Conservation (phyloP, 495 filamentous ascomycete species). For the Daldinia grandis region DNA sequence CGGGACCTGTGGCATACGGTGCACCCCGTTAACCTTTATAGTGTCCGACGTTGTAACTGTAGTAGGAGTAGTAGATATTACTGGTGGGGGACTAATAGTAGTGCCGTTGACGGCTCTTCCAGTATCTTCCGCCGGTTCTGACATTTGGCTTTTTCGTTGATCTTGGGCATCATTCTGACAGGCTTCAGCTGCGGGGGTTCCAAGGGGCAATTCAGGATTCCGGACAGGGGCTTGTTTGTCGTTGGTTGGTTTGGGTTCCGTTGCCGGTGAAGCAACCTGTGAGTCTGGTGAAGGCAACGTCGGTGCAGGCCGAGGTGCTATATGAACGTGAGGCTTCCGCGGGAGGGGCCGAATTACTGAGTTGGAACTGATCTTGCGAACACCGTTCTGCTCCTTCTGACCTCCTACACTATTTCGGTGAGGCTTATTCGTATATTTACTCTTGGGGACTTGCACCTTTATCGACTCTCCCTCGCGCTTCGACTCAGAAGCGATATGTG, state of each 20-base stretch:
- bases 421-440: background rate
- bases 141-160: background rate
- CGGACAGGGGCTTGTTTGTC: background rate
- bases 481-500: background rate
- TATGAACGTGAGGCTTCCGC: constrained; percentile 6
- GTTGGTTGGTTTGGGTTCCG: background rate
- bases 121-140: background rate
- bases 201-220: background rate
- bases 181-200: background rate
- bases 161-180: background rate
- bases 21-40: background rate
- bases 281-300: background rate
- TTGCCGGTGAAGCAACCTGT: background rate
- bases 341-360: background rate
- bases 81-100: background rate
- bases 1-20: background rate
- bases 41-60: background rate
- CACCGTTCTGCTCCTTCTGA: background rate
- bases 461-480: constrained; percentile 8
- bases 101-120: background rate
- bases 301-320: constrained; percentile 11
- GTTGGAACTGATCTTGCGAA: background rate
- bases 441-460: constrained; percentile 8
- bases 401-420: background rate
- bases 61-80: background rate